These are phyloP conservation scores for Nelumbo lutea DNA, from an alignment of 164 flowering plant genomes.

Conservation along the genomic window DNA sequence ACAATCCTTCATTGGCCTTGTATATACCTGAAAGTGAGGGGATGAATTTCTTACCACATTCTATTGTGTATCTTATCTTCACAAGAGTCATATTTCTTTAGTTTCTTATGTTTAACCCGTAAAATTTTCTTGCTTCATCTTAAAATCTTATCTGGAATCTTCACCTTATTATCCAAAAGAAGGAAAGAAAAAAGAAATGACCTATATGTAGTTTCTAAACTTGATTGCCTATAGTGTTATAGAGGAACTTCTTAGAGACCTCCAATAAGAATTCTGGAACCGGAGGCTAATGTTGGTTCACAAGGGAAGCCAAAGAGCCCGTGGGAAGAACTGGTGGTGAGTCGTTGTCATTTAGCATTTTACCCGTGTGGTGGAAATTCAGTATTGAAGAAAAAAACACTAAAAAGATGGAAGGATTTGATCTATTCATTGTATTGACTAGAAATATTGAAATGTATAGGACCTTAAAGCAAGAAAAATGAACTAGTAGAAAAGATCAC, in stretches of 20 bases:
- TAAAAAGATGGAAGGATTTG: too few species aligned
- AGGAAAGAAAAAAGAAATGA: too few species aligned
- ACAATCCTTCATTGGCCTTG: background rate
- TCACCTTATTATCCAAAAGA: background rate
- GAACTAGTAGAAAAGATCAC: background rate
- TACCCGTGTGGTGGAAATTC: too few species aligned
- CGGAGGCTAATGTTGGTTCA: constrained; percentile 69
- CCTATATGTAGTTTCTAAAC: constrained; percentile 1
- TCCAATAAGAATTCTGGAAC: constrained; percentile 76
- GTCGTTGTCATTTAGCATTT: constrained; percentile 9
- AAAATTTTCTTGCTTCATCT: constrained; percentile 18
- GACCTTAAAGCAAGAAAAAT: background rate
- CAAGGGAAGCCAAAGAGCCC: constrained; percentile 88
- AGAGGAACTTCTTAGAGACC: constrained; percentile 85
- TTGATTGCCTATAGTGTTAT: constrained; percentile 19
- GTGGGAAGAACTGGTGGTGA: constrained; percentile 93
- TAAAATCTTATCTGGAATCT: constrained; percentile 8
- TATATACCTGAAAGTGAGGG: constrained; percentile 2
- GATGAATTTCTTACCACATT: constrained; percentile 1
- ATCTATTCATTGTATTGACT: too few species aligned
- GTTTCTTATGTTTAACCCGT: constrained; percentile 49
- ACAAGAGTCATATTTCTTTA: constrained; percentile 9
- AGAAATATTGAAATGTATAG: background rate
- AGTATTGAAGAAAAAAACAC: too few species aligned
- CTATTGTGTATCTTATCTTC: constrained; percentile 11